Percentiles rank a stretch among this genome's conserved stretches.
Evolutionary conservation across 1,139 yeast genomes (phyloP).

Genomic region (Protomyces macrosporus): DNA sequence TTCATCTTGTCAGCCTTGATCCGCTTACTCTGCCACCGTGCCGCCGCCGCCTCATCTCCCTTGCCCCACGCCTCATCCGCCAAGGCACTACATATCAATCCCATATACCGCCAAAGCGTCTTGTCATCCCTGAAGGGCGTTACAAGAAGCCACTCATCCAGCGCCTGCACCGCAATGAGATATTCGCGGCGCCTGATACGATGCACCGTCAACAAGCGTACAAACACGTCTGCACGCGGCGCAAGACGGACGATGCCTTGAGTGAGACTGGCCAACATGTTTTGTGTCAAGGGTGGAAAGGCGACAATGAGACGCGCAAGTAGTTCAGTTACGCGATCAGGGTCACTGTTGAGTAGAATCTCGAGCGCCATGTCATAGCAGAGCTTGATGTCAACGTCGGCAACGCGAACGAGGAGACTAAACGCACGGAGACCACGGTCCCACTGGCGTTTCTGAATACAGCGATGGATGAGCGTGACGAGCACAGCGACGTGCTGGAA

Average conservation of each 20-base stretch:
- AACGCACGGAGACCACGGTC: constrained; percentile 21
- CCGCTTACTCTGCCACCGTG: not conserved
- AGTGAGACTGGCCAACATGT: not conserved
- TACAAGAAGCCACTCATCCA: constrained; percentile 17
- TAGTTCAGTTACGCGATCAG: not conserved
- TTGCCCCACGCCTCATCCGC: not conserved
- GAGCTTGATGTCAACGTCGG: constrained; percentile 19
- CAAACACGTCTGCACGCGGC: constrained; percentile 19
- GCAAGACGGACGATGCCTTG: not conserved
- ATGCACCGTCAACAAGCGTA: not conserved
- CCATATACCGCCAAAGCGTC: constrained; percentile 5
- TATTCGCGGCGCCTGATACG: constrained; percentile 1
- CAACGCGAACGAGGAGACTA: constrained; percentile 10
- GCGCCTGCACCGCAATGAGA: constrained; percentile 7
- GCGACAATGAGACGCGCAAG: constrained; percentile 21
- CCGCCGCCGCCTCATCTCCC: not conserved
- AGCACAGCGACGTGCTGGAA: constrained; percentile 19
- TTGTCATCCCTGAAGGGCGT: constrained; percentile 17
- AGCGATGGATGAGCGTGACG: constrained; percentile 23
- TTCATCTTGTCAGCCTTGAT: constrained; percentile 4
- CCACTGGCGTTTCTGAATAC: constrained; percentile 8
- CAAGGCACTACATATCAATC: not conserved
- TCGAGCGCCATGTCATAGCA: constrained; percentile 27
- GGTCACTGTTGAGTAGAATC: constrained; percentile 15
- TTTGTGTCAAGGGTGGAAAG: constrained; percentile 8